Evolutionary conservation across 768 basidiomycete species (phyloP).

Genomic region (Cystobasidium onofrii): DNA sequence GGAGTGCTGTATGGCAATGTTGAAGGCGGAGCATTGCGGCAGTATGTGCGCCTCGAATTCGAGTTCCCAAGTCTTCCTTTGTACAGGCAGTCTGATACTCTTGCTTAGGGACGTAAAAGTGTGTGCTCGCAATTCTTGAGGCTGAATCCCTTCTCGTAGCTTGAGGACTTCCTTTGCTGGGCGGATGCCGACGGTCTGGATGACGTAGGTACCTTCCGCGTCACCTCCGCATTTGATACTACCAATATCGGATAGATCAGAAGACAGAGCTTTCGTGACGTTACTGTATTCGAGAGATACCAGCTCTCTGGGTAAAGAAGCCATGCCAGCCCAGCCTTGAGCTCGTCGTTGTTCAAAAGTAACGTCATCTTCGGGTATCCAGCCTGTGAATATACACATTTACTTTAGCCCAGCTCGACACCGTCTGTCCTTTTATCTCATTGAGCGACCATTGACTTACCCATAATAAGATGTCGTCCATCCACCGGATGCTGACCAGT

Average conservation of each 20-base stretch:
- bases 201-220: background rate
- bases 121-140: too few relatives aligned
- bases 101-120: background rate
- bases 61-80: background rate
- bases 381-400: background rate
- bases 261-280: background rate
- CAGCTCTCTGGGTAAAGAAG: background rate
- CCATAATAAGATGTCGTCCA: background rate
- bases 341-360: background rate
- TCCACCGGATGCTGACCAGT: background rate
- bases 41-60: background rate
- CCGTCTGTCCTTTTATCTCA: too few relatives aligned
- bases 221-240: background rate
- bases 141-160: background rate
- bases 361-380: background rate
- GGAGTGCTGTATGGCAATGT: background rate
- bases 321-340: background rate
- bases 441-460: background rate
- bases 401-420: background rate
- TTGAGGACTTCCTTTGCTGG: background rate
- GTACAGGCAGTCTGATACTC: background rate
- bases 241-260: background rate
- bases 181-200: background rate
- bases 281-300: background rate
- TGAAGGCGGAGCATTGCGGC: background rate